Evolutionary conservation across 257 asterid genomes (phyloP), one percentile per base, ranked within the genome.

Genomic region (Ilex aquifolium): DNA sequence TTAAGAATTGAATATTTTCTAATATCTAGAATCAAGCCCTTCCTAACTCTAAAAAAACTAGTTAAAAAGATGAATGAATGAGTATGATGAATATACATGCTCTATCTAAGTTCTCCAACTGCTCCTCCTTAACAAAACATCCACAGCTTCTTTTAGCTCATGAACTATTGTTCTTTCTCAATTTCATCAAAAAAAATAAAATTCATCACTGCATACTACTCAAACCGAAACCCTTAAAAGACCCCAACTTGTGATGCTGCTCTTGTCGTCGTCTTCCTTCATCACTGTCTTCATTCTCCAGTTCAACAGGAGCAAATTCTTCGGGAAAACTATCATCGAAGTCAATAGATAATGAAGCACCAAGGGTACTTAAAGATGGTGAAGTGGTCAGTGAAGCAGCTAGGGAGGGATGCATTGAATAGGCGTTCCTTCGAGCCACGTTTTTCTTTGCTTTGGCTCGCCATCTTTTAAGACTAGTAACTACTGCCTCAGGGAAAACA

Each of bases 391-490:
- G 11, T 9, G 74, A 74, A 65, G 53, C 60, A 27, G 74, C 85
- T 4, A 76, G 52, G 2, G 82, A 76, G 11, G 73, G 74, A 1
- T 63, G 36, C 2, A 70, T 57, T 50, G 71, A 60, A 30, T 73
- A 50, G 12, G 30, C 65, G 53, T 56, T 66, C 63, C 68, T 73
- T 50, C n/a, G 31, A 57, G 88, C 82, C 74, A 80, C 15, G 53
- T 78, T 85, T 66, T 63, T 78, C 79, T 62, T 78, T 5, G 96
- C 96, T 74, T 72, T 73, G 3, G 72, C 76, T 0, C 68, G 77
- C 96, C 96, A 88, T 74, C 83, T 76, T 63, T 68, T 85, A 5
- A 88, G 71, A 14, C 88, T 88, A 52, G 72, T 63, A 0, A 61
- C 71, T 50, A 83, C 88, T 52, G 64, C 69, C 63, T 71, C 83